These are phyloP conservation scores for Claviceps cyperi DNA, from an alignment of 2,329 filamentous ascomycete genomes.

Conservation along the genomic window DNA sequence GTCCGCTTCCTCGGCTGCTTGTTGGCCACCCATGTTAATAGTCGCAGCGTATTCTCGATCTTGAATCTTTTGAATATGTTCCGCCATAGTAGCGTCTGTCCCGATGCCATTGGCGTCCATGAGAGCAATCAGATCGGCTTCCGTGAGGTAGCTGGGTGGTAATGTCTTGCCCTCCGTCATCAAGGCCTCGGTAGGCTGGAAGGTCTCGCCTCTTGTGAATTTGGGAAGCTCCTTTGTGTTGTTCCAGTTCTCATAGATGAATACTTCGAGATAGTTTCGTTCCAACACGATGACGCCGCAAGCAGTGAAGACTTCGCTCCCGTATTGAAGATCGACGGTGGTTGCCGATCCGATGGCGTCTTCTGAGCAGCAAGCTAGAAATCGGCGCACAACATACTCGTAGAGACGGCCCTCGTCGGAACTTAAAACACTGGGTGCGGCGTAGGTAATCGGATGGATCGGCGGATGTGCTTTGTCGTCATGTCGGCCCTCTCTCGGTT, in stretches of 20 bases:
- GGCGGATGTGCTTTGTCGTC: slow-evolving; percentile 97
- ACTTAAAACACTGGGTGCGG: slow-evolving; percentile 46
- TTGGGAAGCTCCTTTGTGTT: slow-evolving; percentile 69
- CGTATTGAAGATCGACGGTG: slow-evolving; percentile 73
- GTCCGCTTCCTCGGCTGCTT: slow-evolving; percentile 23
- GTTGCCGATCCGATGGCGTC: slow-evolving; percentile 80
- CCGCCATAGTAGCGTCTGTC: slow-evolving; percentile 97
- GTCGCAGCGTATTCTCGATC: slow-evolving; percentile 73
- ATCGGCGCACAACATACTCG: slow-evolving; percentile 82
- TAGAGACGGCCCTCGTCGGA: slow-evolving; percentile 66
- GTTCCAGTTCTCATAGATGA: slow-evolving; percentile 92
- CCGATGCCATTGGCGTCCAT: slow-evolving; percentile 99
- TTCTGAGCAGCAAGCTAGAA: slow-evolving; percentile 89
- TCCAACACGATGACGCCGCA: slow-evolving; percentile 75
- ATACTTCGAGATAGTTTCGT: slow-evolving; percentile 89
- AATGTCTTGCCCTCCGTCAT: slow-evolving; percentile 86
- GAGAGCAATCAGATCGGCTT: slow-evolving; percentile 84
- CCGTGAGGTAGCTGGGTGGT: slow-evolving; percentile 75
- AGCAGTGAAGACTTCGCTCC: slow-evolving; percentile 67
- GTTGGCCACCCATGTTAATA: slow-evolving; percentile 26
- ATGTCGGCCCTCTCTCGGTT: slow-evolving; percentile 68
- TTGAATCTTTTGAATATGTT: slow-evolving; percentile 94
- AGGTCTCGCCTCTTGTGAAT: slow-evolving; percentile 65
- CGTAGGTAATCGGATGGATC: slow-evolving; percentile 89
- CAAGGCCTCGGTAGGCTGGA: slow-evolving; percentile 76